These are phyloP conservation scores for Limnanthes douglasii DNA, from an alignment of 345 rosid genomes.

Conservation along the genomic window DNA sequence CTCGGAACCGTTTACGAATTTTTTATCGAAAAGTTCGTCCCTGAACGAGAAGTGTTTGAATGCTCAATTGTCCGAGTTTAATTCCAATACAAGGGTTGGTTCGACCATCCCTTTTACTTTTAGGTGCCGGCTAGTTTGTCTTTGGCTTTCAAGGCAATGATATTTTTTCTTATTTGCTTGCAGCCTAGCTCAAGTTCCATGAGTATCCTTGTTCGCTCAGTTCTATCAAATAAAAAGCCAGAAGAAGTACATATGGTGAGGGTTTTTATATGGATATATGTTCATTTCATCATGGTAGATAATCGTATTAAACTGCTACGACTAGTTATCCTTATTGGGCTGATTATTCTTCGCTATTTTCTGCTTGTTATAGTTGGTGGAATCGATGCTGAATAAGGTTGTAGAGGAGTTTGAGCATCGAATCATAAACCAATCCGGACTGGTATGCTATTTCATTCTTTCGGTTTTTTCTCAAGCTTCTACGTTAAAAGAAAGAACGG, in stretches of 20 bases:
- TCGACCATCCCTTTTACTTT: constrained; percentile 11
- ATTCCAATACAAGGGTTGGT: constrained; percentile 55
- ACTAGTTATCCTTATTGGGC: background rate
- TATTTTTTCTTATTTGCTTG: constrained; percentile 6
- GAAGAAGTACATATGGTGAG: constrained; percentile 74
- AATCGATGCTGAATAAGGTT: constrained; percentile 77
- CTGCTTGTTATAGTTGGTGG: constrained; percentile 51
- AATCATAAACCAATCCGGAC: constrained; percentile 43
- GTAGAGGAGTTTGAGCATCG: constrained; percentile 81
- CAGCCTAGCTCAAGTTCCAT: constrained; percentile 43
- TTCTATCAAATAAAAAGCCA: constrained; percentile 64
- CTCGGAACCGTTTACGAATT: constrained; percentile 58
- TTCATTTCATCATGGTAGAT: no score
- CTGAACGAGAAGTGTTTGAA: constrained; percentile 22
- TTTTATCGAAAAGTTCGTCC: constrained; percentile 45
- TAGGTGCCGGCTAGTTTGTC: background rate
- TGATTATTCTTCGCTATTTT: constrained; percentile 7
- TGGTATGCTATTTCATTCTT: constrained; percentile 28
- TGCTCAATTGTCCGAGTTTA: constrained; percentile 16
- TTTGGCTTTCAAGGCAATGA: constrained; percentile 4
- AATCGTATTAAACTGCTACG: background rate
- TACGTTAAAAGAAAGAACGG: no score
- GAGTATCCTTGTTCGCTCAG: constrained; percentile 60
- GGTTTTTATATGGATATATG: no score
- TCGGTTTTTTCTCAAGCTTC: no score